Evolutionary conservation across 2,329 filamentous ascomycete genomes (phyloP).

Genomic region (Fusarium goolgardi): DNA sequence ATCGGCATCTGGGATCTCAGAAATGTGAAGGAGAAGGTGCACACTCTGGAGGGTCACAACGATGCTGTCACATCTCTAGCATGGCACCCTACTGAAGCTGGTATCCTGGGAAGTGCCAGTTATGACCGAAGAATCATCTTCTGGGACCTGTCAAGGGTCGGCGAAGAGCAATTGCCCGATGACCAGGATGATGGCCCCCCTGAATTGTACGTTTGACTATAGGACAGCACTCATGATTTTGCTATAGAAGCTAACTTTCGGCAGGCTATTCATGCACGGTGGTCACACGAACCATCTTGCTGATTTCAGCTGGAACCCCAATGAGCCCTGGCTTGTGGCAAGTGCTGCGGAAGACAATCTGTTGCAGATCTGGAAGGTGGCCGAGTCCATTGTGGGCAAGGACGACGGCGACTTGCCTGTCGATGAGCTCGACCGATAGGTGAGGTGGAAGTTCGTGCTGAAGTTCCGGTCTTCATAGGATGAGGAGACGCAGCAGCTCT

Average conservation of each 20-base stretch:
- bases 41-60: slow-evolving; percentile 87
- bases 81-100: slow-evolving; percentile 93
- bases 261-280: slow-evolving; percentile 95
- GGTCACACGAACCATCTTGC: slow-evolving; percentile 97
- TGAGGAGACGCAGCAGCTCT: slow-evolving; percentile 46
- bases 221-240: too few relatives aligned
- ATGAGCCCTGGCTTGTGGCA: slow-evolving; percentile 96
- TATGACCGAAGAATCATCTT: slow-evolving; percentile 95
- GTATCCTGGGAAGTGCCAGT: slow-evolving; percentile 89
- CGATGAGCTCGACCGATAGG: slow-evolving; percentile 77
- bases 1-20: slow-evolving; percentile 96
- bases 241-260: slow-evolving; percentile 38
- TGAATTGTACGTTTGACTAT: slow-evolving; percentile 76
- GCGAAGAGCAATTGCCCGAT: slow-evolving; percentile 94
- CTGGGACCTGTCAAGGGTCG: slow-evolving; percentile 93
- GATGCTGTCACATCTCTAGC: slow-evolving; percentile 91
- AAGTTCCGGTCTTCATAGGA: slow-evolving; percentile 49
- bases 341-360: slow-evolving; percentile 97
- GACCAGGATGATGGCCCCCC: slow-evolving; percentile 95
- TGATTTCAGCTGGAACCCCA: slow-evolving; percentile 98
- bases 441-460: slow-evolving; percentile 52
- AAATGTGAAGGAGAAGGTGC: slow-evolving; percentile 88
- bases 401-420: slow-evolving; percentile 80
- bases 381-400: slow-evolving; percentile 82
- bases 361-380: slow-evolving; percentile 92